Evolutionary conservation across 106 monocot genomes (phyloP), one percentile per base, ranked within the genome.

Genomic region (Iris macrosiphon): DNA sequence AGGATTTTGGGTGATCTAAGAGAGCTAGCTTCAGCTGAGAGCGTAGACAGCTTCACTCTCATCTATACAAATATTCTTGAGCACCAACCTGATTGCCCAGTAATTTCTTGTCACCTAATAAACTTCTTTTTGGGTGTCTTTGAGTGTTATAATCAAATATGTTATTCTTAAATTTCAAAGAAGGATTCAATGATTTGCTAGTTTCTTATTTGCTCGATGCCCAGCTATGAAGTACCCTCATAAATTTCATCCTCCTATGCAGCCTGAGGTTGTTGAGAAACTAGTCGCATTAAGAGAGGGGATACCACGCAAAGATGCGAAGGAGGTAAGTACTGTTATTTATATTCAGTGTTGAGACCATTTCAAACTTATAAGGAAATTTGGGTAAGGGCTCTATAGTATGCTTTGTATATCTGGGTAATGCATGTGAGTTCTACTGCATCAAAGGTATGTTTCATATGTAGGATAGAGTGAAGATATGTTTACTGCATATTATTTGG

Each of bases 211-310:
- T 55, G 10, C 26, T 10, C 20, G 9, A 3, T 12, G 8, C 31
- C 14, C 29, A 25, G 28, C 52, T 30, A 52, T 46, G 17, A 32
- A 15, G 40, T 26, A 54, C 23, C 11, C 25, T 42, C 14, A 34
- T 37, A 24, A 40, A 6, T 35, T 16, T 18, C 42, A 19, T 34
- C 31, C 4, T 26, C 24, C 13, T 20, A 30, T 82, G 72, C 75
- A 95, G 95, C 76, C 85, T 55, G 95, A 95, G 71, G 89, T 95
- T 45, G 95, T 95, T 37, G 95, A 95, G 55, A 95, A 89, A 60
- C 81, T 95, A 49, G 89, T 95, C 22, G 95, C 62, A 26, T 34
- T 95, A 24, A 60, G 95, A 38, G 95, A 95, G 57, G 95, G 95
- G 44, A 95, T 95, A 63, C 89, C 95, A 10, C 75, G 95, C 6